Conservation (phyloP, 176 grass and related monocot species). For the Eragrostis curvula region DNA sequence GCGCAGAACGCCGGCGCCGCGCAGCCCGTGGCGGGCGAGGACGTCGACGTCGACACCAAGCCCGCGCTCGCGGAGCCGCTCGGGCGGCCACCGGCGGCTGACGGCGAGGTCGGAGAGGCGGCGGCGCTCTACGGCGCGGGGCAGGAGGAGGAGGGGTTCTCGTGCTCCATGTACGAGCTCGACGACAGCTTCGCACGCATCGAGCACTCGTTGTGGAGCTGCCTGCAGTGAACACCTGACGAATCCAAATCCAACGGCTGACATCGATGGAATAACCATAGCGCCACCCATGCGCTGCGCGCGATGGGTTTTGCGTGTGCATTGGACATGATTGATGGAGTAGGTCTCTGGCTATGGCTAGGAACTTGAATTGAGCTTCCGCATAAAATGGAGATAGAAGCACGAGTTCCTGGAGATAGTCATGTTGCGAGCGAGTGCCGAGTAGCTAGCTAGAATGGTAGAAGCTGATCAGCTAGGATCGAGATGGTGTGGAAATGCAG, state of each 20-base stretch:
- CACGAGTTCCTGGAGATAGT: conserved; percentile 10
- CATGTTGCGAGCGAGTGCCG: neutral
- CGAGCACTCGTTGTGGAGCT: conserved; percentile 50
- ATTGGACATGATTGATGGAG: neutral
- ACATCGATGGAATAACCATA: too few species aligned
- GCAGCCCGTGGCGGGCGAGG: neutral
- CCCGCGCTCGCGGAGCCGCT: neutral
- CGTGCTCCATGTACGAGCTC: conserved; percentile 50
- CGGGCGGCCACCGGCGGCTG: neutral
- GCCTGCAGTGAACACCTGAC: conserved; percentile 11
- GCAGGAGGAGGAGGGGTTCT: conserved; percentile 18
- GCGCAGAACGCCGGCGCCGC: conserved; percentile 34
- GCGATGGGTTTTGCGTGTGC: neutral
- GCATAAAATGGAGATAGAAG: neutral
- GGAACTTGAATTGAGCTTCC: conserved; percentile 8
- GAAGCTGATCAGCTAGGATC: neutral
- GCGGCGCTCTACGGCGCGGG: conserved; percentile 19
- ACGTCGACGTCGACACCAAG: neutral
- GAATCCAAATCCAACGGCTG: neutral
- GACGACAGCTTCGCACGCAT: conserved; percentile 52
- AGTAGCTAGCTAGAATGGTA: neutral
- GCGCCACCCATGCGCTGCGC: too few species aligned
- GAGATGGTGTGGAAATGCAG: neutral
- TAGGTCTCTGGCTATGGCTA: neutral
- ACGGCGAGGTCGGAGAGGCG: neutral